phyloP scores from a whole-genome alignment of 331 rosid genomes.

The Phaseolus coccineus region DNA sequence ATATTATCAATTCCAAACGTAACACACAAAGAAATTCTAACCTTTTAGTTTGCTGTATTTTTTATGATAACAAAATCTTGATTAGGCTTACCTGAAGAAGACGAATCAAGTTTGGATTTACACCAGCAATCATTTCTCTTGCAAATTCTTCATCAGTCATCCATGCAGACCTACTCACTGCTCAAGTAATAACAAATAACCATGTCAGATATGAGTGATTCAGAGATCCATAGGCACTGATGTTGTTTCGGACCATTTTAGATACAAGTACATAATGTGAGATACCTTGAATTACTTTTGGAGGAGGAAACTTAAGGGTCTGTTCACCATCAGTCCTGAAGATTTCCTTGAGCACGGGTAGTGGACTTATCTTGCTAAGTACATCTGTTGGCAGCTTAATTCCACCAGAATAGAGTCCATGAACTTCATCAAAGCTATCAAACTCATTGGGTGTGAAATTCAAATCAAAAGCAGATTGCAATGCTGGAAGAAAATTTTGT shows the following conservation, averaged over 20 bases:
- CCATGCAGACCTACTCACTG: slow-evolving; percentile 67
- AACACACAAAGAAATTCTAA: slow-evolving; percentile 3
- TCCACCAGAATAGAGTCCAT: slow-evolving; percentile 67
- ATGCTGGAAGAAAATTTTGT: slow-evolving; percentile 62
- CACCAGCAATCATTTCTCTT: slow-evolving; percentile 78
- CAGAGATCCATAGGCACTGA: neutral
- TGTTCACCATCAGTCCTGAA: slow-evolving; percentile 71
- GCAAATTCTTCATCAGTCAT: slow-evolving; percentile 83
- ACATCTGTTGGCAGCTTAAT: slow-evolving; percentile 55
- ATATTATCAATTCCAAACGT: neutral
- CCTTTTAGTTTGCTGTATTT: neutral
- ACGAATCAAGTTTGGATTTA: slow-evolving; percentile 63
- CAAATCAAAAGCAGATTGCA: slow-evolving; percentile 54
- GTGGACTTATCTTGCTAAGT: slow-evolving; percentile 55
- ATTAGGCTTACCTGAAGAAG: slow-evolving; percentile 56
- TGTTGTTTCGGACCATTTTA: neutral
- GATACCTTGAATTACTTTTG: slow-evolving; percentile 69
- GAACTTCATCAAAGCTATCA: slow-evolving; percentile 68
- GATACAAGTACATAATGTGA: neutral
- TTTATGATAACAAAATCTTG: neutral
- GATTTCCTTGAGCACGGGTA: slow-evolving; percentile 67
- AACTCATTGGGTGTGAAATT: slow-evolving; percentile 63
- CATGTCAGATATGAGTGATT: neutral
- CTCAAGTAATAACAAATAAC: slow-evolving; percentile 28
- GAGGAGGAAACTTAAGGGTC: slow-evolving; percentile 61